Base-by-base conservation (phyloP, 805 yeast genomes). In the Sungouiella blattae region DNA sequence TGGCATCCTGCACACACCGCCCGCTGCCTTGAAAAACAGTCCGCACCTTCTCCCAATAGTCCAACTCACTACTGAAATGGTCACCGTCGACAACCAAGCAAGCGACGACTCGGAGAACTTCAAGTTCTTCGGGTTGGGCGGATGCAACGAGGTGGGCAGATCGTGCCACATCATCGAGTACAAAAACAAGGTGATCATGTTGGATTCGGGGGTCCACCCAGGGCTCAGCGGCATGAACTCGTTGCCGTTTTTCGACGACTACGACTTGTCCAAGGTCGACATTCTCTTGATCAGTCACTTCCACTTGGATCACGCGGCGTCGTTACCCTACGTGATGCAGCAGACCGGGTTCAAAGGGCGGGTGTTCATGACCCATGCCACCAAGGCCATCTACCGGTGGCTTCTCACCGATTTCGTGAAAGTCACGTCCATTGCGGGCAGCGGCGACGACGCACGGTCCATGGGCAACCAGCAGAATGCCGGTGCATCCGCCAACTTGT, bases 341-440 rank as follows among this genome's bases (percentile, higher is more conserved):
- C 94, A 88, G 52, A 93, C 99, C 0, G 84, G 75, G 46, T 93
- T 93, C 68, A 82, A 79, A 53, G 99, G 99, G 2, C 75, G 96
- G 32, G 98, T 93, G 4, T 91, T 91, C 58, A 93, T 93, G 99
- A 93, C 99, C 20, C 97, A 93, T 60, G 98, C 99, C 5, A 93
- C 98, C 0, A 93, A 93, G 65, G 98, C 98, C 26, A 93, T 93
- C 39, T 93, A 89, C 59, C 76, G 96, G 46, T 93, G 98, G 98
- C 73, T 93, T 29, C 62, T 93, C 38, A 82, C 88, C 41, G 99
- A 93, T 69, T 93, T 89, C 53, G 97, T 93, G 12, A 74, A 91
- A 50, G 98, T 93, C 18, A 87, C 96, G 11, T 71, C 77, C 18
- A 71, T 77, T 28, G 68, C 73, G 2, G 72, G 68, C 26, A 60